Conservation (phyloP, 345 rosid species). For the Eutrema heterophyllum region DNA sequence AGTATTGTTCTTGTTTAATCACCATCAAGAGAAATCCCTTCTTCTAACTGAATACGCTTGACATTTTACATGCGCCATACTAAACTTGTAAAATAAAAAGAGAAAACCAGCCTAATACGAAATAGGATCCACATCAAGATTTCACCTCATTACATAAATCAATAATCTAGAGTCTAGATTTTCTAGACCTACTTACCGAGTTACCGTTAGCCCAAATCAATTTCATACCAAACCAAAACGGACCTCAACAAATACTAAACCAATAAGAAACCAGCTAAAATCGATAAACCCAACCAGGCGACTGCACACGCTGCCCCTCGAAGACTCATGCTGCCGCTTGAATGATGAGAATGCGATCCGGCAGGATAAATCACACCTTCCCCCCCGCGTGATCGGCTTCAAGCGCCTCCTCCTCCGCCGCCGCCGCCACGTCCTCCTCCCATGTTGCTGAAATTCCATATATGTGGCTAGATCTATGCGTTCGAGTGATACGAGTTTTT, state of each 20-base stretch:
- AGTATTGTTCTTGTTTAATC: background rate
- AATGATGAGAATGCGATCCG: background rate
- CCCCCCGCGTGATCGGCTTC: background rate
- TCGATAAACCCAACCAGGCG: background rate
- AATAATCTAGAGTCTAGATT: background rate
- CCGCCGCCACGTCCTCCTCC: constrained; percentile 20
- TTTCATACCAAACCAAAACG: background rate
- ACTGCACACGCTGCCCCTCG: background rate
- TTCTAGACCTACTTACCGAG: background rate
- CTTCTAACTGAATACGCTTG: background rate
- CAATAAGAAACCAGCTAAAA: constrained; percentile 1
- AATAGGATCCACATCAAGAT: background rate
- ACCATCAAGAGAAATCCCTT: background rate
- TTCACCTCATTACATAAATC: background rate
- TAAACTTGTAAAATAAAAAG: background rate
- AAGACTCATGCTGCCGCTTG: constrained; percentile 5
- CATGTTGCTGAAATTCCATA: too few relatives aligned
- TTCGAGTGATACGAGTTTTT: too few relatives aligned
- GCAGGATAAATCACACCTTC: background rate
- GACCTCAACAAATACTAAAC: background rate
- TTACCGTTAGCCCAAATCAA: background rate
- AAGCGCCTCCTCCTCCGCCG: background rate
- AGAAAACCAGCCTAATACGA: background rate
- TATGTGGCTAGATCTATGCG: too few relatives aligned
- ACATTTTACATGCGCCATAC: background rate